These are phyloP conservation scores for Hawksworthiomyces lignivorus DNA, from an alignment of 2,329 filamentous ascomycete species.

Conservation along the genomic window DNA sequence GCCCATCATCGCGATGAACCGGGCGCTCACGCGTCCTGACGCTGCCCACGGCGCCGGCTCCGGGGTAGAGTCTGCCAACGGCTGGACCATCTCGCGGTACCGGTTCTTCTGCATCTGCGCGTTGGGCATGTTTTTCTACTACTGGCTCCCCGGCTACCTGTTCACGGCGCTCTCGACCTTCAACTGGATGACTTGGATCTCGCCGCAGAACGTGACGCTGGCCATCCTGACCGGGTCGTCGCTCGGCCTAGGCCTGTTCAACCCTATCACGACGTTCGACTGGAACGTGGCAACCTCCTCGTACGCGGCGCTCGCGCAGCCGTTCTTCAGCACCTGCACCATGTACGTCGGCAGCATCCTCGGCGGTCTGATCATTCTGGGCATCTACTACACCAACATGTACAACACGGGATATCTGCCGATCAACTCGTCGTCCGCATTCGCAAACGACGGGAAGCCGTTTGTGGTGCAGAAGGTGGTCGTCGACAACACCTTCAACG, in stretches of 20 bases:
- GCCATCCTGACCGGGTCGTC: slow-evolving; percentile 34
- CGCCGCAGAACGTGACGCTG: slow-evolving; percentile 34
- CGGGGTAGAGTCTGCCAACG: slow-evolving; percentile 27
- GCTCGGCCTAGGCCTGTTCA: slow-evolving; percentile 35
- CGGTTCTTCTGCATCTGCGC: slow-evolving; percentile 33
- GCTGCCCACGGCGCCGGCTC: slow-evolving; percentile 25
- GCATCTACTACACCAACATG: slow-evolving; percentile 33
- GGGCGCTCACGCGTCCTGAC: slow-evolving; percentile 25
- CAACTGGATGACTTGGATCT: slow-evolving; percentile 45
- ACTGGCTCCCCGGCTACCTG: slow-evolving; percentile 40
- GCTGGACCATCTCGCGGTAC: slow-evolving; percentile 37
- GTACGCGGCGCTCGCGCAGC: slow-evolving; percentile 29
- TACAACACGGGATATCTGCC: slow-evolving; percentile 38
- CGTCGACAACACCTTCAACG: slow-evolving; percentile 30
- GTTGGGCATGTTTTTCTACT: slow-evolving; percentile 35
- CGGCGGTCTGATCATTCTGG: slow-evolving; percentile 31
- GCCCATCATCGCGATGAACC: slow-evolving; percentile 29
- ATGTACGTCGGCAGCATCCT: slow-evolving; percentile 26
- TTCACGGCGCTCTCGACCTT: slow-evolving; percentile 36
- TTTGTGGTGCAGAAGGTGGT: slow-evolving; percentile 33
- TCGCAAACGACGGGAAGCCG: slow-evolving; percentile 33
- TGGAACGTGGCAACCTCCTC: slow-evolving; percentile 37
- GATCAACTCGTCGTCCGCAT: slow-evolving; percentile 39
- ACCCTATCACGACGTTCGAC: slow-evolving; percentile 43
- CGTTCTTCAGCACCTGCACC: slow-evolving; percentile 34